Evolutionary conservation across 768 basidiomycete species (phyloP).

Genomic region (Russula earlei): DNA sequence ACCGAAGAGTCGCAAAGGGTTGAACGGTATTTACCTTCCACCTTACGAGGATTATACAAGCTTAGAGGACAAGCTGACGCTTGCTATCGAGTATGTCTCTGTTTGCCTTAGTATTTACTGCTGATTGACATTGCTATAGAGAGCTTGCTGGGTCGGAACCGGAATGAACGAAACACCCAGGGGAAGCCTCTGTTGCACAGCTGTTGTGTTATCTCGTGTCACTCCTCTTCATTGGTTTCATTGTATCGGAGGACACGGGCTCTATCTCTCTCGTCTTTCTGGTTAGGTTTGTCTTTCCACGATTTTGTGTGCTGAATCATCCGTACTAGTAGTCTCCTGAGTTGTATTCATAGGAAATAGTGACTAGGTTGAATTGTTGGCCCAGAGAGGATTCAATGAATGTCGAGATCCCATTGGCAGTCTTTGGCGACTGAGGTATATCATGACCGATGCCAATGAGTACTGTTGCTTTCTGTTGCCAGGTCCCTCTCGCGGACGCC

Average conservation of each 20-base stretch:
- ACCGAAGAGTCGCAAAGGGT: conserved; percentile 95
- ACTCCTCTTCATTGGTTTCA: background rate
- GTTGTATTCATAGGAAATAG: no score
- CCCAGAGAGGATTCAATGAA: no score
- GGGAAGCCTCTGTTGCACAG: background rate
- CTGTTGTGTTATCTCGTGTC: background rate
- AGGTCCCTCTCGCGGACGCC: no score
- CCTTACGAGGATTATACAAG: conserved; percentile 94
- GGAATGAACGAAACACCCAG: conserved; percentile 39
- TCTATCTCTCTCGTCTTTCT: background rate
- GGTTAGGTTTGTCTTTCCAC: no score
- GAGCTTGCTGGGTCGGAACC: conserved; percentile 94
- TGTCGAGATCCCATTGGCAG: no score
- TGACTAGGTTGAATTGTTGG: no score
- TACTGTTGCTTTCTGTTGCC: no score
- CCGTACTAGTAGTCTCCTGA: no score
- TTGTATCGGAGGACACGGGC: background rate
- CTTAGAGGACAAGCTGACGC: conserved; percentile 88
- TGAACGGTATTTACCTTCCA: conserved; percentile 95
- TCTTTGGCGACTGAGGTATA: no score
- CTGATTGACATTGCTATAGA: conserved; percentile 31
- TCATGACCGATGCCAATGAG: no score
- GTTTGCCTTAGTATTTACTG: conserved; percentile 3
- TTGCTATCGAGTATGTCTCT: conserved; percentile 79
- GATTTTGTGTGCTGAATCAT: no score